Evolutionary conservation across 2,329 filamentous ascomycete species (phyloP).

Genomic region (Verticillium klebahnii): DNA sequence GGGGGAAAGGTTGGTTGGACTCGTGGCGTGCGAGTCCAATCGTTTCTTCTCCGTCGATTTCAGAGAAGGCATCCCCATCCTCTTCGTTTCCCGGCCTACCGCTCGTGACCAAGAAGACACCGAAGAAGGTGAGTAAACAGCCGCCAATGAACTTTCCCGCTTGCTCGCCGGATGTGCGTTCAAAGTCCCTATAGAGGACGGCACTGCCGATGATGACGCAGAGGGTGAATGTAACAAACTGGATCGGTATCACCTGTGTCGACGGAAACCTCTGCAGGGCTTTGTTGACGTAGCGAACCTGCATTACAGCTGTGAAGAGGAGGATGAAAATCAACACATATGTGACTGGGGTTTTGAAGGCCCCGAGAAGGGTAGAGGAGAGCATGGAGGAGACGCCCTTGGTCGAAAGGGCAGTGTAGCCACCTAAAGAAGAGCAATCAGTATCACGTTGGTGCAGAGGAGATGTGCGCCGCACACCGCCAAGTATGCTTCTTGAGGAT

Average conservation of each 20-base stretch:
- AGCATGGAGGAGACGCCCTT: slow-evolving; percentile 95
- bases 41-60: slow-evolving; percentile 58
- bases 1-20: slow-evolving; percentile 31
- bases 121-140: slow-evolving; percentile 87
- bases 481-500: neutral
- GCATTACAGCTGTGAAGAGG: slow-evolving; percentile 83
- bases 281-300: slow-evolving; percentile 93
- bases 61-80: slow-evolving; percentile 52
- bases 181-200: slow-evolving; percentile 90
- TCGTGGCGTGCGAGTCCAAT: slow-evolving; percentile 56
- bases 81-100: slow-evolving; percentile 60
- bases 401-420: slow-evolving; percentile 93
- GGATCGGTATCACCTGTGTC: slow-evolving; percentile 94
- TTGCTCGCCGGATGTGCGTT: slow-evolving; percentile 69
- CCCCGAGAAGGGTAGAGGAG: slow-evolving; percentile 83
- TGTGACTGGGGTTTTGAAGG: slow-evolving; percentile 86
- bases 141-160: slow-evolving; percentile 84
- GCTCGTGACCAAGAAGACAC: slow-evolving; percentile 95
- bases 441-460: neutral
- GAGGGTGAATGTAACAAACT: slow-evolving; percentile 95
- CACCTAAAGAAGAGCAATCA: slow-evolving; percentile 47
- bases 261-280: slow-evolving; percentile 89
- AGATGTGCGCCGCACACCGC: neutral
- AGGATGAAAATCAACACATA: slow-evolving; percentile 81
- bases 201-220: slow-evolving; percentile 94